Evolutionary conservation across 768 basidiomycete genomes (phyloP), one percentile per base, ranked within the genome.

Genomic region (Filobasidium floriforme): DNA sequence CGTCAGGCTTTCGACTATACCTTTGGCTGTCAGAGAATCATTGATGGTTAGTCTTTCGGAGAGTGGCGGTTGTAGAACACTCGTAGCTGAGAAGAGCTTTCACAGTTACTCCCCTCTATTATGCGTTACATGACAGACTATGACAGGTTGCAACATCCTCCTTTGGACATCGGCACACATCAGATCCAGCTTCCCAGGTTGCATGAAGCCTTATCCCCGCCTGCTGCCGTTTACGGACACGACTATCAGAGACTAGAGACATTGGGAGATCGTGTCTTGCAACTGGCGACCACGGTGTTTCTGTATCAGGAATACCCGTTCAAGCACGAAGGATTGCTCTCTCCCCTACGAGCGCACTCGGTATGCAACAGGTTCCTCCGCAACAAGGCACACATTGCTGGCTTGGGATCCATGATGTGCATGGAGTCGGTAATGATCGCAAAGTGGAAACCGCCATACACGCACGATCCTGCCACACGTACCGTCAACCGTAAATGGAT

Each of bases 171-270:
- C 40, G 81, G 82, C 12, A 81, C 92, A 24, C 88, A 89, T 1
- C 77, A 82, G 0, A 84, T 91, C 59, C 69, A 75, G 1, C 82
- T 84, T 41, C 80, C 85, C 46, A 80, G 85, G 7, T 81, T 91
- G 54, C 81, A 86, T 1, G 87, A 91, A 73, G 89, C 89, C 6
- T 82, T 89, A 26, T 90, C 89, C 1, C 80, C 90, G 12, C 92
- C 91, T 0, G 82, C 82, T 41, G 83, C 87, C 7, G 73, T 73
- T 41, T 82, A 85, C 7, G 83, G 83, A 10, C 90, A 85, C 79
- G 89, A 83, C 77, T 93, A 92, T 69, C 89, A 94, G 72, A 85
- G 89, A 0, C 76, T 93, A 63, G 92, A 94, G 76, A 92, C 90
- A 0, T 80, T 93, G 7, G 92, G 92, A 10, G 92, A 94, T 73